Evolutionary conservation across 306 rosid genomes (phyloP).

Genomic region (Trichosanthes truncata): DNA sequence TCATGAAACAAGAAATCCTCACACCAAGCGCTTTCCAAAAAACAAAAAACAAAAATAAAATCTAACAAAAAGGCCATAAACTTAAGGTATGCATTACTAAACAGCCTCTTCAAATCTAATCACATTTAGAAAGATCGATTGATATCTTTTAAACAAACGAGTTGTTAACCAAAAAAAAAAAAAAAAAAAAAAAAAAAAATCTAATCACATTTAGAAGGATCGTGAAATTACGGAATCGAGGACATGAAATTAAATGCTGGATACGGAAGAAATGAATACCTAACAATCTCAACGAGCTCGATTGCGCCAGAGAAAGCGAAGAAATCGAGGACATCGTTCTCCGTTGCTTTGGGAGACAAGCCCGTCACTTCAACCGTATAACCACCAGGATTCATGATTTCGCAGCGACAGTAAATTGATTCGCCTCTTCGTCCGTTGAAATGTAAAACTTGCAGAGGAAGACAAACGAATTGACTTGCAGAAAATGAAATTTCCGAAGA

Average conservation of each 20-base stretch:
- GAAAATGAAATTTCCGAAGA: not conserved
- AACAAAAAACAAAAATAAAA: not conserved
- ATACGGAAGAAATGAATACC: conserved; percentile 20
- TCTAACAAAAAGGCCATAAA: not conserved
- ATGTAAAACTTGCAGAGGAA: not conserved
- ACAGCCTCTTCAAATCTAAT: not conserved
- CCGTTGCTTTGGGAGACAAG: conserved; percentile 64
- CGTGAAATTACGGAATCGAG: not conserved
- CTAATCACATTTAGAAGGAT: no score
- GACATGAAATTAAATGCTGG: not conserved
- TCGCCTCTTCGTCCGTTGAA: not conserved
- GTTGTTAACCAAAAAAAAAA: not conserved
- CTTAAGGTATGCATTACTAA: not conserved
- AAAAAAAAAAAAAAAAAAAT: no score
- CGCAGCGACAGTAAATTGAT: not conserved
- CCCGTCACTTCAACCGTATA: conserved; percentile 68
- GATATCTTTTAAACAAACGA: not conserved
- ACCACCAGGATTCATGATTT: conserved; percentile 42
- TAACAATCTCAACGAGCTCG: conserved; percentile 55
- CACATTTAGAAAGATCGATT: not conserved
- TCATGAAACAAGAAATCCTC: not conserved
- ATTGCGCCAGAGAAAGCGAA: conserved; percentile 72
- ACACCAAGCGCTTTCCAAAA: not conserved
- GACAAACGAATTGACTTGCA: not conserved
- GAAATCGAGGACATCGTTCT: conserved; percentile 64